Evolutionary conservation across 768 basidiomycete species (phyloP).

Genomic region (Macrolepiota dolichaula): DNA sequence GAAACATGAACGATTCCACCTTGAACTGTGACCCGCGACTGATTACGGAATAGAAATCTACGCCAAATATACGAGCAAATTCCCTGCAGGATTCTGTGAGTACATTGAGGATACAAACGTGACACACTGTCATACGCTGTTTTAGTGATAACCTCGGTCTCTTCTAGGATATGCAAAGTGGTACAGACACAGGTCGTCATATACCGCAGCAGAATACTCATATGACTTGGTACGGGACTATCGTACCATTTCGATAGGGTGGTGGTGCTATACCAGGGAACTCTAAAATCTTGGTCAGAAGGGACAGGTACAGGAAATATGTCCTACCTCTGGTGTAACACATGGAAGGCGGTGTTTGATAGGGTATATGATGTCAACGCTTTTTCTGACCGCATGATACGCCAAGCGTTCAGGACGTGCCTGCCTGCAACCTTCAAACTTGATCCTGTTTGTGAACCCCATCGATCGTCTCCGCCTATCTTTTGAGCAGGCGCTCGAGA

Average conservation of each 20-base stretch:
- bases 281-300: conserved; percentile 34
- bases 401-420: conserved; percentile 91
- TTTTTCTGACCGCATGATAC: conserved; percentile 85
- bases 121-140: conserved; percentile 64
- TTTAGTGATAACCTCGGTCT: conserved; percentile 80
- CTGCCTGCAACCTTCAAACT: conserved; percentile 84
- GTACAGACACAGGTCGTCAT: conserved; percentile 60
- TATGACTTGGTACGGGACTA: conserved; percentile 54
- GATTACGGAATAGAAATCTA: conserved; percentile 95
- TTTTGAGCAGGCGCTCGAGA: conserved; percentile 64
- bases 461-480: conserved; percentile 49
- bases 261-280: conserved; percentile 67
- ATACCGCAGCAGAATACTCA: conserved; percentile 56
- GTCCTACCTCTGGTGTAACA: conserved; percentile 69
- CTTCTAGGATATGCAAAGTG: conserved; percentile 78
- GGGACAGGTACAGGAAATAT: not conserved
- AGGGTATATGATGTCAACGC: conserved; percentile 78
- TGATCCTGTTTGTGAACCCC: conserved; percentile 71
- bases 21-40: conserved; percentile 97
- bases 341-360: conserved; percentile 84
- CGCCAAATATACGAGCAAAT: conserved; percentile 95
- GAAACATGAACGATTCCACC: conserved; percentile 98
- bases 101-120: not conserved
- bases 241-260: conserved; percentile 70
- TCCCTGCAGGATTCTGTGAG: conserved; percentile 52